A percentile compares a stretch with the other conserved stretches of the same genome.
phyloP scores from a whole-genome alignment of 176 grass and related monocot species.

The Panicum miliaceum region DNA sequence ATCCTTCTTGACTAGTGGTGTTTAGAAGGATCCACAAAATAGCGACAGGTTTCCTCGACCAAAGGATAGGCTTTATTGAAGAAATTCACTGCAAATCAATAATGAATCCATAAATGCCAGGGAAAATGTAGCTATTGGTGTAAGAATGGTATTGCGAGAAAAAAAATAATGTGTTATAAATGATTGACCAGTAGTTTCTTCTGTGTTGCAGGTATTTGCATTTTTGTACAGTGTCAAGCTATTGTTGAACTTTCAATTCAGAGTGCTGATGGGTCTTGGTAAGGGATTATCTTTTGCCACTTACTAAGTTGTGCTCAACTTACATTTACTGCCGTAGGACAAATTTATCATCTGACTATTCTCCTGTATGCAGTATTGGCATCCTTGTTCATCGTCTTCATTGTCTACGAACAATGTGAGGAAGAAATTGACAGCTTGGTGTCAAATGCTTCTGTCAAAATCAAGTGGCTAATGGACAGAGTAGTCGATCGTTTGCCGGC shows the following conservation, averaged over 20 bases:
- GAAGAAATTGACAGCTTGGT: conserved; percentile 74
- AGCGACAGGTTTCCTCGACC: background rate
- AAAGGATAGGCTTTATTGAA: conserved; percentile 22
- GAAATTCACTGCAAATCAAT: conserved; percentile 5
- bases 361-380: conserved; percentile 58
- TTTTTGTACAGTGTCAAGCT: conserved; percentile 73
- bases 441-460: conserved; percentile 44
- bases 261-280: conserved; percentile 69
- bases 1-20: conserved; percentile 5
- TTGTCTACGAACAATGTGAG: conserved; percentile 95
- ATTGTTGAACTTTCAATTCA: conserved; percentile 65
- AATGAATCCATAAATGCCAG: background rate
- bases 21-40: conserved; percentile 19
- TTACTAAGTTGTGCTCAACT: conserved; percentile 19
- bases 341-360: conserved; percentile 26
- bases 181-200: conserved; percentile 46
- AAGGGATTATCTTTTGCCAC: conserved; percentile 43
- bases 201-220: conserved; percentile 58
- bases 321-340: conserved; percentile 8
- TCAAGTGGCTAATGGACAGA: conserved; percentile 45
- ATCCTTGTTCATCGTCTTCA: conserved; percentile 81
- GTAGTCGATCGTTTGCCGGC: conserved; percentile 48
- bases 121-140: background rate
- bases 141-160: conserved; percentile 6
- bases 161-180: conserved; percentile 20